Evolutionary conservation across 2,329 filamentous ascomycete genomes (phyloP).

Genomic region (Xylaria sp.): DNA sequence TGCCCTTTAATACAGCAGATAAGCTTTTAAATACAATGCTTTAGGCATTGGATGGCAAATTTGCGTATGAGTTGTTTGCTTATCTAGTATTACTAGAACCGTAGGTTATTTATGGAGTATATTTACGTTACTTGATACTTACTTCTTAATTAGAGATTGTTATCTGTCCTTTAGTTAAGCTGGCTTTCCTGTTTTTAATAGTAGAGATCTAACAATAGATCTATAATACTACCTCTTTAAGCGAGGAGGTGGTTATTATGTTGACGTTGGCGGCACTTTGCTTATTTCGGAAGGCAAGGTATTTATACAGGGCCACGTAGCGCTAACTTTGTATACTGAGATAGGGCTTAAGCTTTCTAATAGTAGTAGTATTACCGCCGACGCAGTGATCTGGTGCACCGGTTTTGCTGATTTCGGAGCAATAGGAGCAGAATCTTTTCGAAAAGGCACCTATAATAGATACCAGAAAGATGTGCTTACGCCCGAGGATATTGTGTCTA

Average conservation of each 20-base stretch:
- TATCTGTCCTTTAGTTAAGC: neutral
- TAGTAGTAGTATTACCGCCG: neutral
- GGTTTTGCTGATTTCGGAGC: neutral
- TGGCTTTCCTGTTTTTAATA: neutral
- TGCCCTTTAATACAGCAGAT: neutral
- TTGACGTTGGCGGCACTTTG: neutral
- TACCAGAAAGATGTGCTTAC: neutral
- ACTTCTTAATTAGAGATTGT: neutral
- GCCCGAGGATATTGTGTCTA: neutral
- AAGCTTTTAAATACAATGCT: neutral
- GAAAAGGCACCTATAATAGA: neutral
- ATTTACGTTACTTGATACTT: neutral
- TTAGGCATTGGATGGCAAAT: neutral
- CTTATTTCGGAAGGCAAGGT: neutral
- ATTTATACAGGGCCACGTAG: neutral
- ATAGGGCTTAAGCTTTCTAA: neutral
- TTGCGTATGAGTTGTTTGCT: neutral
- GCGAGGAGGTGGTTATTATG: neutral
- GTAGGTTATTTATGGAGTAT: neutral
- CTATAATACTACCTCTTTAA: neutral
- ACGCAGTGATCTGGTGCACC: neutral
- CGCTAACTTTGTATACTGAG: neutral
- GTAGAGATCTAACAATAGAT: neutral
- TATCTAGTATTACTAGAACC: neutral
- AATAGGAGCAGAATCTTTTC: neutral